These are phyloP conservation scores for Alternaria novae-zelandiae DNA, from an alignment of 2,329 filamentous ascomycete species.

Conservation along the genomic window DNA sequence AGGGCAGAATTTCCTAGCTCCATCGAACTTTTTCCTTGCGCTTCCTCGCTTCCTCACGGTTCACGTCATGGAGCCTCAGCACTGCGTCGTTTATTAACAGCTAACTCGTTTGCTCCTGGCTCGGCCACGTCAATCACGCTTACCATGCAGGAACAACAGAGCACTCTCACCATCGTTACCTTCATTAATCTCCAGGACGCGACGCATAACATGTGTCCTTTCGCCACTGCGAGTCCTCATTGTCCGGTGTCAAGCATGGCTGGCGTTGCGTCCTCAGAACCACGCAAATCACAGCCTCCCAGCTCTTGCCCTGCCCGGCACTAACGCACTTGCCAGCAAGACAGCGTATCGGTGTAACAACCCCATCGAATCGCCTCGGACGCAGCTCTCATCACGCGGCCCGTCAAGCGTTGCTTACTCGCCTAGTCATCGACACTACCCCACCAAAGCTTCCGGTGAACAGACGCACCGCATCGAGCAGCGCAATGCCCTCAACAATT, in stretches of 20 bases:
- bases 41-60: constrained; percentile 12
- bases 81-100: constrained; percentile 10
- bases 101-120: constrained; percentile 23
- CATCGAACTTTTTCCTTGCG: constrained; percentile 11
- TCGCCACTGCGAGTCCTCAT: constrained; percentile 30
- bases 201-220: constrained; percentile 35
- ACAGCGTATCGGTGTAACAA: constrained; percentile 46
- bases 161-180: constrained; percentile 28
- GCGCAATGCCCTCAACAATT: constrained; percentile 13
- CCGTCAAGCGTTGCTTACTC: constrained; percentile 29
- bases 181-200: constrained; percentile 35
- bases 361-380: constrained; percentile 28
- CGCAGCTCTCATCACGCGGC: constrained; percentile 28
- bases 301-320: constrained; percentile 23
- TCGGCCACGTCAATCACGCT: constrained; percentile 45
- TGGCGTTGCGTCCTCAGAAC: constrained; percentile 16
- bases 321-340: constrained; percentile 34
- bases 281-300: constrained; percentile 32
- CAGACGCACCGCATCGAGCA: constrained; percentile 25
- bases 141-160: constrained; percentile 47
- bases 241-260: constrained; percentile 26
- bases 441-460: constrained; percentile 36
- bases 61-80: constrained; percentile 24
- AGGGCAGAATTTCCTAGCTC: constrained; percentile 25
- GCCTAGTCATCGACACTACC: constrained; percentile 17